A percentile compares a stretch with the other conserved stretches of the same genome.
Conservation (phyloP, 176 grass and related monocot species). For the Puya raimondii region DNA sequence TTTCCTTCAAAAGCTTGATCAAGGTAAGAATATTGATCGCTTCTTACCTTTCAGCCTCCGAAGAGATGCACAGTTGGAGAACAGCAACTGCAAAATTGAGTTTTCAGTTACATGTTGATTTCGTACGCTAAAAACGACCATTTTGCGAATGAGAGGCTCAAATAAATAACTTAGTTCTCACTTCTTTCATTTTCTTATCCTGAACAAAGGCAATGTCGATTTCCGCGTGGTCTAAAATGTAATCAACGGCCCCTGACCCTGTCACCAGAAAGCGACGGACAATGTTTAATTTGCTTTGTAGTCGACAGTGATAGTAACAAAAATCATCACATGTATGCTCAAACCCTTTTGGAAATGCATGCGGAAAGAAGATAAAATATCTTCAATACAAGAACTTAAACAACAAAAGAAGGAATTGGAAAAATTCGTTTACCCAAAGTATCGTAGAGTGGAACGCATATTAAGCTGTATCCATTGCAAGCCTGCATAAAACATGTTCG, state of each 20-base stretch:
- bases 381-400: not conserved
- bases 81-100: slow-evolving; percentile 41
- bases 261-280: slow-evolving; percentile 9
- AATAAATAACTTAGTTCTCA: slow-evolving; percentile 3
- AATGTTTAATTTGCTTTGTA: not conserved
- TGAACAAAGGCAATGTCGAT: slow-evolving; percentile 75
- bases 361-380: not conserved
- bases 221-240: slow-evolving; percentile 92
- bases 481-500: no score
- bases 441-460: slow-evolving; percentile 89
- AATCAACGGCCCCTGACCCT: slow-evolving; percentile 74
- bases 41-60: slow-evolving; percentile 56
- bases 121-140: not conserved
- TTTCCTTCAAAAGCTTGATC: slow-evolving; percentile 9
- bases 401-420: not conserved
- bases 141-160: not conserved
- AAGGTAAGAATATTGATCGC: not conserved
- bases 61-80: slow-evolving; percentile 39
- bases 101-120: not conserved
- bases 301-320: not conserved
- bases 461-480: slow-evolving; percentile 78
- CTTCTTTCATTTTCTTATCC: slow-evolving; percentile 95
- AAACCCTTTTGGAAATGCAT: not conserved
- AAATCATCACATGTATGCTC: not conserved
- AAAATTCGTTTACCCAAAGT: slow-evolving; percentile 50